Evolutionary conservation across 78 protist genomes (phyloP).

Genomic region (slime mould (Dictyostelium discoideum)): DNA sequence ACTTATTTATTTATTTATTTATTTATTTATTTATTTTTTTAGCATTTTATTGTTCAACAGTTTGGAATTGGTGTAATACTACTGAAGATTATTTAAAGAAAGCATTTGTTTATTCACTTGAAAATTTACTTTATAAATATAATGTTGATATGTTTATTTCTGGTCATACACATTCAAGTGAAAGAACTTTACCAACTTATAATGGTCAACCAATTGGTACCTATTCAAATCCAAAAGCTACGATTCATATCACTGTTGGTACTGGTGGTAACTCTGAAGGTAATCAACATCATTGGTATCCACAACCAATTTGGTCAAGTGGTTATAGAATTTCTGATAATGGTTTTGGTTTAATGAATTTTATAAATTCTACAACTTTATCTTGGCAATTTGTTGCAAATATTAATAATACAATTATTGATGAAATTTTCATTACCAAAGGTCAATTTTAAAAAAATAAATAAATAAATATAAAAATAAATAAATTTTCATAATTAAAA

Average conservation of each 20-base stretch:
- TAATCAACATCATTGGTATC: neutral
- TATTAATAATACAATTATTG: neutral
- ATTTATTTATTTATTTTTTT: neutral
- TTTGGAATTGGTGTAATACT: constrained; percentile 51
- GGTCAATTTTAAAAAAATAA: constrained; percentile 29
- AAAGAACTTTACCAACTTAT: constrained; percentile 37
- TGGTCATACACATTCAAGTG: constrained; percentile 44
- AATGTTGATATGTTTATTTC: constrained; percentile 38
- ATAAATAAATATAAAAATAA: neutral
- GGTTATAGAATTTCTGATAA: constrained; percentile 8
- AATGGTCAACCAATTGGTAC: neutral
- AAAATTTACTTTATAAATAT: constrained; percentile 34
- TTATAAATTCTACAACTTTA: constrained; percentile 12
- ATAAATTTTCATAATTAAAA: too few relatives aligned
- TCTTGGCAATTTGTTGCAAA: constrained; percentile 50
- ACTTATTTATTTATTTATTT: neutral
- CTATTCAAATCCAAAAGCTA: constrained; percentile 21
- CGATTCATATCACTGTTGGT: constrained; percentile 26
- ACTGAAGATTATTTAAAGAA: neutral
- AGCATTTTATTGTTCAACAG: constrained; percentile 27
- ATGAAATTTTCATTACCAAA: constrained; percentile 6
- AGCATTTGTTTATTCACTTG: constrained; percentile 4
- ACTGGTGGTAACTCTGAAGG: constrained; percentile 58
- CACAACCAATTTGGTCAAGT: constrained; percentile 15
- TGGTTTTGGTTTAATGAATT: constrained; percentile 25